Evolutionary conservation across 2,329 filamentous ascomycete genomes (phyloP), one percentile per base, ranked within the genome.

Genomic region (Zymoseptoria pseudotritici): DNA sequence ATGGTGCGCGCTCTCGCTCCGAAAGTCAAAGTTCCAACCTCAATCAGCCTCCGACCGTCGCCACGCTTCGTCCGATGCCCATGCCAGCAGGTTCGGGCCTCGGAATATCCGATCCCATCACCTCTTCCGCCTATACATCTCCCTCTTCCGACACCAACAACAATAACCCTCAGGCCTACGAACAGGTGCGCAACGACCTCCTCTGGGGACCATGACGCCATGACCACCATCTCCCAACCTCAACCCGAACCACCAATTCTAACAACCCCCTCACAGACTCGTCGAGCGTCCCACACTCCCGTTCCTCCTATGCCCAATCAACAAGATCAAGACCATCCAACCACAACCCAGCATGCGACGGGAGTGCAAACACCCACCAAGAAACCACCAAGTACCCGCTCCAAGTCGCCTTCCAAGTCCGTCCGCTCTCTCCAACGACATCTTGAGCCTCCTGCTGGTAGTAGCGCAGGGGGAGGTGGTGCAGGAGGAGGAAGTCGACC

Each of bases 121-220:
- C 36, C 2, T 46, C 36, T 17, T 46, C 36, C 36, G 36, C 36
- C 5, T 46, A 46, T 4, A 46, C 36, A 17, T 46, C 36, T n/a
- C 36, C 36, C 10, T 17, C 36, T 3, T 46, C 36, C 36, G 13
- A 46, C 63, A 64, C 63, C 63, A 65, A 64, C 62, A 60, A 56
- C 54, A 66, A 65, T 42, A 67, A 70, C 56, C 69, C 71, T 57
- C 59, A 58, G 24, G 66, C 70, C 50, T 58, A 63, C 53, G 74
- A 76, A 56, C 75, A 77, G 75, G 77, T 78, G 71, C 74, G 76
- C 65, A 52, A 54, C 21, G 53, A 54, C 26, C 53, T 54, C 21
- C 53, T 56, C 31, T 59, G 58, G 22, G 42, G 58, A 20, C 53
- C 21, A 50, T 55, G 54, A 53, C n/a, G 19, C 50, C 20, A 52